Conservation (phyloP, 2,329 filamentous ascomycete genomes). For the Delphinella strobiligena region DNA sequence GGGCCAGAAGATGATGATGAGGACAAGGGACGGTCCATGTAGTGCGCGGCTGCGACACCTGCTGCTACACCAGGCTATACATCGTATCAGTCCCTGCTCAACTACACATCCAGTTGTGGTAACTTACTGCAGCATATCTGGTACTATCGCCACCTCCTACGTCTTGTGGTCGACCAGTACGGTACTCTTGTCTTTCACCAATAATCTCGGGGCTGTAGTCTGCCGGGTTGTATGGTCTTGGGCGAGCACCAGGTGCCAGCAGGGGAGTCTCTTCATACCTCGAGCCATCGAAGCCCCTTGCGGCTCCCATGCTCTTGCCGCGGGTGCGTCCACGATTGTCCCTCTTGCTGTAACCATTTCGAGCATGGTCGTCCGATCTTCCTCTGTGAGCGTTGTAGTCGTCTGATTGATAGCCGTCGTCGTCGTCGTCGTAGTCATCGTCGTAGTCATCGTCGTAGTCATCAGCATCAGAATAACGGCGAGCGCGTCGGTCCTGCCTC, state of each 20-base stretch:
- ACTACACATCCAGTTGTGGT: no score
- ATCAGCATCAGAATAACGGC: conserved; percentile 10
- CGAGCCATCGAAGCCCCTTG: background rate
- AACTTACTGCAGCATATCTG: background rate
- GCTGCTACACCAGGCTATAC: background rate
- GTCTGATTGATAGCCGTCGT: conserved; percentile 2
- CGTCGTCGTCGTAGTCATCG: conserved; percentile 15
- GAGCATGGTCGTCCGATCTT: conserved; percentile 2
- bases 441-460: conserved; percentile 13
- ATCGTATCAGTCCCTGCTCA: no score
- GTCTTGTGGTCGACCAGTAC: background rate
- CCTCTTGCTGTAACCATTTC: background rate
- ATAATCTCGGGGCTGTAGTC: conserved; percentile 2
- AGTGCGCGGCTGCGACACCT: background rate
- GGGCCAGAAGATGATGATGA: conserved; percentile 8
- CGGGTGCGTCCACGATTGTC: background rate
- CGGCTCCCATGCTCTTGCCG: background rate
- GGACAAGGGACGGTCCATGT: background rate
- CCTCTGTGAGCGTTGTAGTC: conserved; percentile 4
- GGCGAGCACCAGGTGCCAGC: background rate
- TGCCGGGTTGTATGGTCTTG: conserved; percentile 7
- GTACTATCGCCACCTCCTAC: background rate
- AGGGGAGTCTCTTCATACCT: background rate
- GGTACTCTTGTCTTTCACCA: background rate
- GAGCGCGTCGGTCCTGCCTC: conserved; percentile 8